A percentile compares a stretch with the other conserved stretches of the same genome.
Evolutionary conservation across 2,329 filamentous ascomycete species (phyloP).

Genomic region (Pseudogymnoascus sp.): DNA sequence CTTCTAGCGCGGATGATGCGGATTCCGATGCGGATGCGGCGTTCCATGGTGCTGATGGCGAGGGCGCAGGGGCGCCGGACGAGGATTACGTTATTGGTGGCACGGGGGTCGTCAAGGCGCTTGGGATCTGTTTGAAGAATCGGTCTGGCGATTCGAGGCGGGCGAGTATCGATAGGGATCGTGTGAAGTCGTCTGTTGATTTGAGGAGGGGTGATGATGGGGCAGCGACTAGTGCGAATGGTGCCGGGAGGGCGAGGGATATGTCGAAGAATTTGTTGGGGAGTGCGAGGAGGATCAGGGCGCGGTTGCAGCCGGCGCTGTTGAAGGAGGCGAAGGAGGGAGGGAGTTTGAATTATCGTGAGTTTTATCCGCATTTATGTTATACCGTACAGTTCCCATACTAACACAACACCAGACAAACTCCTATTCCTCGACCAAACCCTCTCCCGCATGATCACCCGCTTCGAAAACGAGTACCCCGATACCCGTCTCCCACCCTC

Average conservation of each 20-base stretch:
- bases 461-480: conserved; percentile 94
- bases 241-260: conserved; percentile 65
- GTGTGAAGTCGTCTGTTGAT: conserved; percentile 35
- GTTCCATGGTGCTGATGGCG: conserved; percentile 43
- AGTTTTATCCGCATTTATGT: conserved; percentile 29
- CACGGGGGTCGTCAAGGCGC: conserved; percentile 87
- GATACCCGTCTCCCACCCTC: conserved; percentile 54
- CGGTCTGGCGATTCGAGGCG: conserved; percentile 56
- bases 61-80: conserved; percentile 66
- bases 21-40: conserved; percentile 32
- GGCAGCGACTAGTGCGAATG: conserved; percentile 6
- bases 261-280: conserved; percentile 87
- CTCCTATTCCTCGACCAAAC: conserved; percentile 84
- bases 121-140: conserved; percentile 84
- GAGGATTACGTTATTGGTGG: conserved; percentile 95
- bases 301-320: conserved; percentile 74
- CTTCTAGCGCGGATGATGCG: conserved; percentile 32
- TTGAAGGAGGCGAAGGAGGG: conserved; percentile 61
- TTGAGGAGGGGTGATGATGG: conserved; percentile 44
- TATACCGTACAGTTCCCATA: neutral
- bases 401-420: conserved; percentile 45
- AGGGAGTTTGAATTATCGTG: conserved; percentile 72
- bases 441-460: conserved; percentile 81
- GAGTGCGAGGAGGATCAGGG: conserved; percentile 81
- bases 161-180: conserved; percentile 23